Evolutionary conservation across 768 basidiomycete species (phyloP), one percentile per base, ranked within the genome.

Genomic region (Serendipita sp.): DNA sequence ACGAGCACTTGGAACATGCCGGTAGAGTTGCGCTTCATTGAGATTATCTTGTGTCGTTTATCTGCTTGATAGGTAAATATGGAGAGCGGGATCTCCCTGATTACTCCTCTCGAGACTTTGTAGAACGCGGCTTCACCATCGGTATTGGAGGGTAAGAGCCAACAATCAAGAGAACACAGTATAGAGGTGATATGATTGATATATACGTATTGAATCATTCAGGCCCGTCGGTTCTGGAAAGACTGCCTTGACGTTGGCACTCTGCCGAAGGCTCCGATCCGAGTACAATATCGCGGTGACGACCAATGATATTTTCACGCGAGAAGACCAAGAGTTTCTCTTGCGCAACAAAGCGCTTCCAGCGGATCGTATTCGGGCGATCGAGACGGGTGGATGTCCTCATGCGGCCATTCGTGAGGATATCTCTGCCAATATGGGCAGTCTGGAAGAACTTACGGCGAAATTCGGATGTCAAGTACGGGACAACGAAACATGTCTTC

Each of bases 81-180:
- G 75, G 88, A 11, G 93, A 98, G 71, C 79, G 95, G 28, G 95
- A 97, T 72, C 73, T 96, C 71, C 96, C 95, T 7, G 87, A 96
- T 69, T 97, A 88, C 69, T 77, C 84, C 5, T 71, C 74, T 2
- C 78, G 95, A 38, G 88, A 93, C 75, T 98, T 93, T 68, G 81
- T 84, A 60, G 94, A 97, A 74, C 78, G 95, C 65, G 96, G 89
- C 0, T 99, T 97, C 74, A 98, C 95, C 0, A 77, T 99, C 64
- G 95, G 95, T n/a, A 97, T 98, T 62, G 95, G 95, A 69, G 94
- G 94, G 94, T 94, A 69, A n/a, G n/a, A n/a, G n/a, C n/a, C n/a
- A n/a, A n/a, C n/a, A n/a, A n/a, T n/a, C n/a, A n/a, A n/a, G n/a
- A n/a, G n/a, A n/a, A n/a, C n/a, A n/a, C n/a, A n/a, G n/a, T n/a